Evolutionary conservation across 176 grass and related monocot genomes (phyloP).

Genomic region (Aegilops umbellulata): DNA sequence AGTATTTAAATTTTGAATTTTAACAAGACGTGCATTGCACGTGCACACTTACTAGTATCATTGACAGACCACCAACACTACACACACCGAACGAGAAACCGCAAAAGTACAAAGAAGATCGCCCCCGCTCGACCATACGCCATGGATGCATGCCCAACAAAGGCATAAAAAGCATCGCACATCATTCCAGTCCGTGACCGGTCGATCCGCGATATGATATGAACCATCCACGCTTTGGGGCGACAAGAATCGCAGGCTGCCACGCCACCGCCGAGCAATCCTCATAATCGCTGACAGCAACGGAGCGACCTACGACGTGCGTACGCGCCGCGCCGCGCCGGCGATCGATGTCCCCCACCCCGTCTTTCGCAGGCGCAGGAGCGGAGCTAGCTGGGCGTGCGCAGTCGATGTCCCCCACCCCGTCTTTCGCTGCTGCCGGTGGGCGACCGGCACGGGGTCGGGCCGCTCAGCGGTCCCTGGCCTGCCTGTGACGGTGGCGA

Average conservation of each 20-base stretch:
- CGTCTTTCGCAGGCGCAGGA: too few relatives aligned
- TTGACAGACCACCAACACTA: neutral
- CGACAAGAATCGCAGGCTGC: constrained; percentile 5
- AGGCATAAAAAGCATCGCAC: neutral
- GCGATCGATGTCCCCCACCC: neutral
- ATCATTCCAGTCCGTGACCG: neutral
- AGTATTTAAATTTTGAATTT: too few relatives aligned
- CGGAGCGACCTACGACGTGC: neutral
- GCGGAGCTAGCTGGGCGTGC: too few relatives aligned
- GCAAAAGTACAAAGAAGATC: neutral
- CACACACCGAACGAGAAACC: neutral
- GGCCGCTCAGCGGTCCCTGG: neutral
- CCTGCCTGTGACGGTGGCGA: neutral
- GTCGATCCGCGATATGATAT: neutral
- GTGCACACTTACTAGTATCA: too few relatives aligned
- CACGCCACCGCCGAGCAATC: neutral
- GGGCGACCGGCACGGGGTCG: constrained; percentile 14
- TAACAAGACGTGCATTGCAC: too few relatives aligned
- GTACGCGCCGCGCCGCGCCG: neutral
- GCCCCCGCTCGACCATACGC: neutral
- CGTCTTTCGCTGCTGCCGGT: neutral
- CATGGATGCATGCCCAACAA: neutral
- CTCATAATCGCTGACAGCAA: neutral
- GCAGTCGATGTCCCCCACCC: neutral
- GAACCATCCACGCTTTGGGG: neutral